Evolutionary conservation across 2,329 filamentous ascomycete genomes (phyloP).

Genomic region (Kalaharituber pfeilii): DNA sequence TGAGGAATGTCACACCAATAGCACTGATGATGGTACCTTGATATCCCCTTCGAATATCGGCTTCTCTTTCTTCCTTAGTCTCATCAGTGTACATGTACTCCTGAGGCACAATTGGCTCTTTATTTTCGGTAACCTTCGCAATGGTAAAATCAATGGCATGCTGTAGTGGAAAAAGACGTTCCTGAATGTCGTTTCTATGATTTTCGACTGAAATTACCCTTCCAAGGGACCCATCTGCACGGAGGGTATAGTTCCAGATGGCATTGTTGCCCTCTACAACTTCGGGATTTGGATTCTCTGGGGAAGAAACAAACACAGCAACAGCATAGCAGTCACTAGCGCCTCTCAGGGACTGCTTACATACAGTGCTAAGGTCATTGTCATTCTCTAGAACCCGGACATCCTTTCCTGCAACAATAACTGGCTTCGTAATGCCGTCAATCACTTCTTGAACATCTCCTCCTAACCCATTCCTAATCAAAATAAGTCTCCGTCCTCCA

Average conservation of each 20-base stretch:
- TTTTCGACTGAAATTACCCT: conserved; percentile 44
- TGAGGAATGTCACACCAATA: conserved; percentile 60
- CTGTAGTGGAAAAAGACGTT: conserved; percentile 66
- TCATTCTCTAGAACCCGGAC: conserved; percentile 39
- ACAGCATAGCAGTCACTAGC: conserved; percentile 57
- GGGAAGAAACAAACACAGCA: conserved; percentile 58
- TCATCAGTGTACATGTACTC: conserved; percentile 63
- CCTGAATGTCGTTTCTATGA: conserved; percentile 54
- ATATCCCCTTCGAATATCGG: conserved; percentile 40
- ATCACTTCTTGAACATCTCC: conserved; percentile 18
- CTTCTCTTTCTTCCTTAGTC: conserved; percentile 48
- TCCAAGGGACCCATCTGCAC: conserved; percentile 56
- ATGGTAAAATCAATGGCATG: conserved; percentile 62
- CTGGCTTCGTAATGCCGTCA: conserved; percentile 12
- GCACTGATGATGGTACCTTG: conserved; percentile 51
- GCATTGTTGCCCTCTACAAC: conserved; percentile 32
- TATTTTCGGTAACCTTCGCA: conserved; percentile 28
- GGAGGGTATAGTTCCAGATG: conserved; percentile 74
- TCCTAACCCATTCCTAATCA: conserved; percentile 54
- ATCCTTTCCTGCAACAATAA: conserved; percentile 26
- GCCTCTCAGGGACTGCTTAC: conserved; percentile 46
- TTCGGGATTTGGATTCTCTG: conserved; percentile 34
- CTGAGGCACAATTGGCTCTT: conserved; percentile 28
- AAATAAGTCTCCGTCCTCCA: conserved; percentile 48
- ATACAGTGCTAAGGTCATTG: conserved; percentile 43